Percentiles rank a stretch among this genome's conserved stretches.
phyloP scores from a whole-genome alignment of 805 yeast species.

The Sugiyamaella smithiae region DNA sequence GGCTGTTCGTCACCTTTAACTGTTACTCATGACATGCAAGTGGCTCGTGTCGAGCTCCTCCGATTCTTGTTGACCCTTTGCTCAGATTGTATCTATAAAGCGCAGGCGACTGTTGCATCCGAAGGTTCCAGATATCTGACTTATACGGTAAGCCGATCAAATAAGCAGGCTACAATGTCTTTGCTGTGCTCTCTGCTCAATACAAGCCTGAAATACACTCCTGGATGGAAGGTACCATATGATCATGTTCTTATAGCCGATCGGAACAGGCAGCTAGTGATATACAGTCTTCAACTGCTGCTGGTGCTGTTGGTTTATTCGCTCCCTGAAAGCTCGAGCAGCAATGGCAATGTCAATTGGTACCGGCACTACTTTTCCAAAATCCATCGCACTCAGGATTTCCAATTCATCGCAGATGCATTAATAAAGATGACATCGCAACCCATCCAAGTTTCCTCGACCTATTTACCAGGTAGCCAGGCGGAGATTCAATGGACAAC shows the following conservation, averaged over 20 bases:
- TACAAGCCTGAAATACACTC: conserved; percentile 41
- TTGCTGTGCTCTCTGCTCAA: conserved; percentile 68
- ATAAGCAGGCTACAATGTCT: conserved; percentile 48
- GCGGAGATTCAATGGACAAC: conserved; percentile 43
- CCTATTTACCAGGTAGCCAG: conserved; percentile 32
- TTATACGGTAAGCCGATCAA: conserved; percentile 49
- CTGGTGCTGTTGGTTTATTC: conserved; percentile 62
- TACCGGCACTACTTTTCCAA: conserved; percentile 34
- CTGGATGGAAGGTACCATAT: conserved; percentile 36
- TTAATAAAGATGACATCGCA: conserved; percentile 35
- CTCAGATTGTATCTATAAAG: conserved; percentile 58
- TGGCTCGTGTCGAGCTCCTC: conserved; percentile 66
- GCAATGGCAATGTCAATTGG: conserved; percentile 24
- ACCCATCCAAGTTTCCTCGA: conserved; percentile 36
- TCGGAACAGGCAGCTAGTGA: conserved; percentile 39
- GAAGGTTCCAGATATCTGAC: conserved; percentile 63
- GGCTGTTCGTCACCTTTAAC: conserved; percentile 42
- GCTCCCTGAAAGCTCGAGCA: conserved; percentile 41
- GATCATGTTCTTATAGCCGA: conserved; percentile 29
- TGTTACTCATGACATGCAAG: conserved; percentile 46
- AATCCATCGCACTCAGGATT: conserved; percentile 34
- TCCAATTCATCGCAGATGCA: conserved; percentile 34
- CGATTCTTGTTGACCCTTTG: conserved; percentile 57
- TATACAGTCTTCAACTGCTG: conserved; percentile 60
- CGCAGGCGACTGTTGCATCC: conserved; percentile 42